Conservation (phyloP, 2,329 filamentous ascomycete genomes). For the Aspergillus alliaceus region DNA sequence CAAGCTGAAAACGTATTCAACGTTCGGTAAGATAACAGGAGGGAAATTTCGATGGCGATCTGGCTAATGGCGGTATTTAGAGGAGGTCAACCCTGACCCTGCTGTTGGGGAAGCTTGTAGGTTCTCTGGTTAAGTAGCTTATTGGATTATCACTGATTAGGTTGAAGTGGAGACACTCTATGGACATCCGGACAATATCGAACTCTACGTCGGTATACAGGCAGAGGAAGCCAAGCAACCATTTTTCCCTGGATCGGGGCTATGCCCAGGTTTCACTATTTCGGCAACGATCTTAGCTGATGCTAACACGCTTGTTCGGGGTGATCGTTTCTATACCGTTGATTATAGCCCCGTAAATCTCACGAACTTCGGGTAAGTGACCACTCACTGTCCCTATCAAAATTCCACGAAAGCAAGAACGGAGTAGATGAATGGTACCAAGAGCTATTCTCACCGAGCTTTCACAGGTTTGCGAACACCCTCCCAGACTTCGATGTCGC, state of each 20-base stretch:
- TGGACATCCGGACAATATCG: slow-evolving; percentile 7
- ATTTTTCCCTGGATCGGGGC: slow-evolving; percentile 3
- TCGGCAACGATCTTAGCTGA: slow-evolving; percentile 6
- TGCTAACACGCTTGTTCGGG: slow-evolving; percentile 4
- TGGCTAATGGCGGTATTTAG: not conserved
- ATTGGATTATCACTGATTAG: not conserved
- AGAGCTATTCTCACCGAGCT: not conserved
- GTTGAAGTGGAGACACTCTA: slow-evolving; percentile 4
- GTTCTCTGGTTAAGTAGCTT: not conserved
- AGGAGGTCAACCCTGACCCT: slow-evolving; percentile 5
- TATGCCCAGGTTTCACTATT: slow-evolving; percentile 9
- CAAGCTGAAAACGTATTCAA: slow-evolving; percentile 7
- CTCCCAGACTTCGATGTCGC: slow-evolving; percentile 6
- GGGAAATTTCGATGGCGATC: not conserved
- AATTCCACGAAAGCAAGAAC: too few species aligned
- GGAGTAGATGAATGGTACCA: not conserved
- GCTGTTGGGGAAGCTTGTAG: not conserved
- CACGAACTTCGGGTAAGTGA: slow-evolving; percentile 5
- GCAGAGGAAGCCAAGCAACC: slow-evolving; percentile 9
- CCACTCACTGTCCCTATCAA: not conserved
- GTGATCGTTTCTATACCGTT: slow-evolving; percentile 9
- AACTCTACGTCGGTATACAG: slow-evolving; percentile 6
- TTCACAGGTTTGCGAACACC: not conserved
- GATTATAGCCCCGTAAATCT: slow-evolving; percentile 6
- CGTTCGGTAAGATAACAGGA: slow-evolving; percentile 2